phyloP scores from a whole-genome alignment of 202 grass and related monocot species.

The Zoysia matrella region DNA sequence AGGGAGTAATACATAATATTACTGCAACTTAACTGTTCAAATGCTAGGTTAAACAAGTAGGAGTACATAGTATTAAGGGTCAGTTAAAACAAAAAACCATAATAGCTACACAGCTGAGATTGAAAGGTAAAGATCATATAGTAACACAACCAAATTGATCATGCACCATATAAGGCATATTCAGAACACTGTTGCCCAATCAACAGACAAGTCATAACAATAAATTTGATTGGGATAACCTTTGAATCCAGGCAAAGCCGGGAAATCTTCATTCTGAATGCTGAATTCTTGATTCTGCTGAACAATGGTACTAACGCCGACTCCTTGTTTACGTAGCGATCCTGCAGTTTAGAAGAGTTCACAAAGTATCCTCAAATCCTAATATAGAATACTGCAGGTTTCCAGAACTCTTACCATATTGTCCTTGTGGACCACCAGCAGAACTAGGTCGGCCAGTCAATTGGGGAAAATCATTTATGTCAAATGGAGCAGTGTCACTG shows the following conservation, averaged over 20 bases:
- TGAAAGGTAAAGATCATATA: constrained; percentile 28
- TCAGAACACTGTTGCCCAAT: constrained; percentile 36
- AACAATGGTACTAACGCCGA: constrained; percentile 89
- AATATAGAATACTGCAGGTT: constrained; percentile 5
- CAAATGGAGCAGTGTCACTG: constrained; percentile 76
- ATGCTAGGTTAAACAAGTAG: no score
- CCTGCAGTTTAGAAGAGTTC: constrained; percentile 64
- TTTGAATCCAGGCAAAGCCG: constrained; percentile 98
- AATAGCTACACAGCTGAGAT: no score
- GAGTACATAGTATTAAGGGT: no score
- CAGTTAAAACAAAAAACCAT: no score
- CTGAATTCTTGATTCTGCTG: constrained; percentile 99
- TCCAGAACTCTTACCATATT: constrained; percentile 81
- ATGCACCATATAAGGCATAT: constrained; percentile 36
- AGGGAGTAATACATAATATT: no score
- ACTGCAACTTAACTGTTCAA: no score
- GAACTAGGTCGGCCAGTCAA: constrained; percentile 89
- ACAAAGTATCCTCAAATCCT: constrained; percentile 20
- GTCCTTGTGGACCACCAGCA: constrained; percentile 87
- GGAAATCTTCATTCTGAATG: constrained; percentile 99
- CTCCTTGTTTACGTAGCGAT: constrained; percentile 84
- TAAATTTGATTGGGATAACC: constrained; percentile 64
- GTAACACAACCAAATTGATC: constrained; percentile 37
- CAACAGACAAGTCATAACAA: constrained; percentile 41
- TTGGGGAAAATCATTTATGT: constrained; percentile 99